These are phyloP conservation scores for Trifolium subterraneum DNA, from an alignment of 306 rosid genomes.

Conservation along the genomic window DNA sequence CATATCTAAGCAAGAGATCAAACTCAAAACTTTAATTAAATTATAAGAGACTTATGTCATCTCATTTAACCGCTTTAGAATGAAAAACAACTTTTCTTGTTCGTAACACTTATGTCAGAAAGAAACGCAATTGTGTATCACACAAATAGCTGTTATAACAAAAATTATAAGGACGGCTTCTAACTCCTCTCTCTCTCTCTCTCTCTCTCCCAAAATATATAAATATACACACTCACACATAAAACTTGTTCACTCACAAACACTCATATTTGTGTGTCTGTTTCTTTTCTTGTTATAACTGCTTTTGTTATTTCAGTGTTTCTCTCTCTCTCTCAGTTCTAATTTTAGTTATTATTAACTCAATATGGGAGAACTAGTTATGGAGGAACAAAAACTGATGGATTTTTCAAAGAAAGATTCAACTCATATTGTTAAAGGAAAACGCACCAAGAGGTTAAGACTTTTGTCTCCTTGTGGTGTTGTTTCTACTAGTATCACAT, in stretches of 20 bases:
- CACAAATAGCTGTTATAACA: slow-evolving; percentile 50
- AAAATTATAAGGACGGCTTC: slow-evolving; percentile 43
- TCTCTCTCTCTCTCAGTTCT: neutral
- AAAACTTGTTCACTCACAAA: slow-evolving; percentile 31
- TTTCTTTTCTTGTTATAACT: slow-evolving; percentile 1
- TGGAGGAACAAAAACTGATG: slow-evolving; percentile 50
- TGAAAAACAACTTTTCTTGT: slow-evolving; percentile 49
- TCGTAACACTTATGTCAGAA: slow-evolving; percentile 66
- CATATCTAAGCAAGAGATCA: no score
- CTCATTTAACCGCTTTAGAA: no score
- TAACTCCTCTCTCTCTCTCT: slow-evolving; percentile 16
- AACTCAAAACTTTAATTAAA: no score
- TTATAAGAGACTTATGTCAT: no score
- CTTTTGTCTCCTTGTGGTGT: slow-evolving; percentile 25
- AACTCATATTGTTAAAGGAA: slow-evolving; percentile 53
- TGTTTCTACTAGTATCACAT: slow-evolving; percentile 25
- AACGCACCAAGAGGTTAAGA: slow-evolving; percentile 74
- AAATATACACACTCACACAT: neutral
- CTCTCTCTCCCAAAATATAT: slow-evolving; percentile 1
- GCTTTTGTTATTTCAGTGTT: neutral
- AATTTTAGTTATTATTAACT: neutral
- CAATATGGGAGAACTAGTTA: slow-evolving; percentile 27
- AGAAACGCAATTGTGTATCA: slow-evolving; percentile 37
- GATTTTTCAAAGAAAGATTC: slow-evolving; percentile 18
- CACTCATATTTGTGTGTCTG: neutral